These are phyloP conservation scores for Colletotrichum sp. DNA, from an alignment of 2,329 filamentous ascomycete species.

Conservation along the genomic window DNA sequence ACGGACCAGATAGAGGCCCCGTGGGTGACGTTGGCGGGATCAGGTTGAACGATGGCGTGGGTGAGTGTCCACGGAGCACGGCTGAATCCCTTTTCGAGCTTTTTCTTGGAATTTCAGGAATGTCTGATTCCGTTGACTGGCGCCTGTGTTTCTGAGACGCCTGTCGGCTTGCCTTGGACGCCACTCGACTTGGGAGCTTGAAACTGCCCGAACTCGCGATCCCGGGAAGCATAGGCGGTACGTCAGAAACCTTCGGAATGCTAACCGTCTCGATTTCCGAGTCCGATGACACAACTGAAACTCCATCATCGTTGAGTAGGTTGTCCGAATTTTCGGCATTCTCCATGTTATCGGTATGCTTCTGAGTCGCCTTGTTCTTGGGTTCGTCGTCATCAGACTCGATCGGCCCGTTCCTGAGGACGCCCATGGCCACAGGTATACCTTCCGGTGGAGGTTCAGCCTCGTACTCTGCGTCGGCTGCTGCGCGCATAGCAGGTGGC, in stretches of 20 bases:
- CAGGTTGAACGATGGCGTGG: conserved; percentile 40
- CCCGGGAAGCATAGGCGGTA: conserved; percentile 62
- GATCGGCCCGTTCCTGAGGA: conserved; percentile 64
- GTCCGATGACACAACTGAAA: conserved; percentile 37
- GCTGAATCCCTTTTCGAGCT: conserved; percentile 70
- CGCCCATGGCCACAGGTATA: conserved; percentile 68
- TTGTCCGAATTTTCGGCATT: conserved; percentile 29
- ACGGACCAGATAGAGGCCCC: neutral
- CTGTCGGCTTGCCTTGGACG: conserved; percentile 60
- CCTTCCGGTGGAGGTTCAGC: conserved; percentile 72
- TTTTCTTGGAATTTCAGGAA: conserved; percentile 71
- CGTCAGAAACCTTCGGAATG: conserved; percentile 46
- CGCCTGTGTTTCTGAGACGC: conserved; percentile 37
- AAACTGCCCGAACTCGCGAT: conserved; percentile 65
- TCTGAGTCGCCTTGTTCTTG: conserved; percentile 30
- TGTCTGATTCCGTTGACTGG: conserved; percentile 34
- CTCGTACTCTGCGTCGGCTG: conserved; percentile 56
- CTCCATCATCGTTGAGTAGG: conserved; percentile 51
- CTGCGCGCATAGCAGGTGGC: conserved; percentile 73
- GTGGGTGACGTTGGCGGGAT: conserved; percentile 19
- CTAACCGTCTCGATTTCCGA: conserved; percentile 51
- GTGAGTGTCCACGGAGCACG: conserved; percentile 34
- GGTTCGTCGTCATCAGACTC: conserved; percentile 65
- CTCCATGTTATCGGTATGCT: conserved; percentile 18
- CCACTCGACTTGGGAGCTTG: conserved; percentile 66